These are phyloP conservation scores for Colletotrichum scovillei DNA, from an alignment of 2,329 filamentous ascomycete species.

Conservation along the genomic window DNA sequence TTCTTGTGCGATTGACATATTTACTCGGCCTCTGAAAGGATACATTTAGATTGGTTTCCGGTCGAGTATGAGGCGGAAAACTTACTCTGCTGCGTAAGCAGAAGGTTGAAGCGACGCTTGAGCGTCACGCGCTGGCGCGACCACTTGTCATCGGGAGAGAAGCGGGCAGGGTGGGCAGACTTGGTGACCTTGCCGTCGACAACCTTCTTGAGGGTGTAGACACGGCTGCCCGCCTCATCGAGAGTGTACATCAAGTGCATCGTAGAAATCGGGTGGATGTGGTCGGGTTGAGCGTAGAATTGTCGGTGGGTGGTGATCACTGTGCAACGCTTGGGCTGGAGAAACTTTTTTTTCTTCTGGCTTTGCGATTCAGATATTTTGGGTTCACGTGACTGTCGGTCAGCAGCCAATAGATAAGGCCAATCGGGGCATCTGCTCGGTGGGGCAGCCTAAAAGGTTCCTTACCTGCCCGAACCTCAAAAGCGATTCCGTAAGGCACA, in stretches of 20 bases:
- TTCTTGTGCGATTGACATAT: neutral
- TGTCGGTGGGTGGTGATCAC: neutral
- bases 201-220: constrained; percentile 96
- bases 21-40: constrained; percentile 25
- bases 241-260: constrained; percentile 75
- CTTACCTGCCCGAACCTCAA: no score
- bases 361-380: constrained; percentile 7
- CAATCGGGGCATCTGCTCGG: neutral
- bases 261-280: neutral
- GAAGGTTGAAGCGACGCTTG: constrained; percentile 91
- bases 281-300: neutral
- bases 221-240: constrained; percentile 83
- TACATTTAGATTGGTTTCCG: neutral
- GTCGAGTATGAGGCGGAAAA: constrained; percentile 32
- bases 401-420: neutral
- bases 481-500: no score
- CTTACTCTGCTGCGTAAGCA: constrained; percentile 81
- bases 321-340: neutral
- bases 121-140: constrained; percentile 94
- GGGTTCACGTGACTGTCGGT: constrained; percentile 1
- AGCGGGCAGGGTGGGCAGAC: constrained; percentile 94
- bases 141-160: constrained; percentile 99
- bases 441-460: neutral
- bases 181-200: constrained; percentile 89
- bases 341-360: constrained; percentile 20